Percentiles rank a stretch among this genome's conserved stretches.
phyloP scores from a whole-genome alignment of 2,329 filamentous ascomycete genomes.

The Fusarium sp. region DNA sequence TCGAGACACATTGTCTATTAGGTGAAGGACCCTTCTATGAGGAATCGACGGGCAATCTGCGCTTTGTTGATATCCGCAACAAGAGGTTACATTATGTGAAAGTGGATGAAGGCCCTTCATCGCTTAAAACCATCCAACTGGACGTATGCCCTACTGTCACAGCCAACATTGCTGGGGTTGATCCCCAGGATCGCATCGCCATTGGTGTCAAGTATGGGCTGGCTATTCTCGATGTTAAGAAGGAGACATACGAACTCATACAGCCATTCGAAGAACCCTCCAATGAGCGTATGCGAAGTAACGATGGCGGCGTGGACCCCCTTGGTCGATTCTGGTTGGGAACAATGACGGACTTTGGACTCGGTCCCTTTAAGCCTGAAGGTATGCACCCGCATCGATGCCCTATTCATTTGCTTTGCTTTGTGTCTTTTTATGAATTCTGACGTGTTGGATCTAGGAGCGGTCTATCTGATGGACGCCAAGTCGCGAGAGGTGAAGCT shows the following conservation, averaged over 20 bases:
- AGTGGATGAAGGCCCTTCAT: conserved; percentile 71
- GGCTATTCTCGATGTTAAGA: conserved; percentile 77
- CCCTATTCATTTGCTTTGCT: neutral
- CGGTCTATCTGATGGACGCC: conserved; percentile 78
- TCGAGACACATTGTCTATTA: conserved; percentile 73
- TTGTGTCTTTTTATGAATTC: neutral
- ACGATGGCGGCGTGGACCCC: conserved; percentile 86
- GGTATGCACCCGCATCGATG: conserved; percentile 52
- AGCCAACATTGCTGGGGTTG: conserved; percentile 78
- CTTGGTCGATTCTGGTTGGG: conserved; percentile 88
- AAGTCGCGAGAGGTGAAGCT: conserved; percentile 70
- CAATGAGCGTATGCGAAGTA: conserved; percentile 73
- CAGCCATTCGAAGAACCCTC: conserved; percentile 58
- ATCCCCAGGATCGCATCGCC: conserved; percentile 74
- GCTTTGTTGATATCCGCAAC: conserved; percentile 87
- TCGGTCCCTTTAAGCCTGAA: conserved; percentile 70
- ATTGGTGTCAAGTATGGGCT: conserved; percentile 85
- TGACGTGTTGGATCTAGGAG: conserved; percentile 62
- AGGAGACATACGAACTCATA: conserved; percentile 67
- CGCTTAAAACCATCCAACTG: conserved; percentile 71
- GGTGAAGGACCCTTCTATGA: conserved; percentile 84
- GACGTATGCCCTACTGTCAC: conserved; percentile 74
- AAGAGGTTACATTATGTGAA: conserved; percentile 79
- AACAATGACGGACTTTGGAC: conserved; percentile 81
- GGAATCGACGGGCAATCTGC: conserved; percentile 71